Percentiles rank a stretch among this genome's conserved stretches.
These are phyloP conservation scores for Acanthamoeba lenticulata DNA, from an alignment of 208 protist genomes.

Conservation along the genomic window DNA sequence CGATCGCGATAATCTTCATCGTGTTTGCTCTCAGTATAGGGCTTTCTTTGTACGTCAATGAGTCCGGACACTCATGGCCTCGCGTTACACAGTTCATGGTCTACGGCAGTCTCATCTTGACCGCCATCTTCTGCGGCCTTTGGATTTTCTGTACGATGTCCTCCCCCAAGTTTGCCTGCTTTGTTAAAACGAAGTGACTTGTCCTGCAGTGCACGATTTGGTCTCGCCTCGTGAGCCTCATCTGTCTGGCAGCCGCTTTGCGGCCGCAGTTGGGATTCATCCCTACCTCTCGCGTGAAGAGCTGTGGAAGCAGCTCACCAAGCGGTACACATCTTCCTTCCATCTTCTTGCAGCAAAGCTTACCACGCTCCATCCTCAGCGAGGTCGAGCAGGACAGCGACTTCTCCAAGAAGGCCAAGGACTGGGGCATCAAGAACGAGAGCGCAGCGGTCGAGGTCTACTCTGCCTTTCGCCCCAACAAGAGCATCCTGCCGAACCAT, in stretches of 20 bases:
- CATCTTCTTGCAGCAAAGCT: too few relatives aligned
- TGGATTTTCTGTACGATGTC: neutral
- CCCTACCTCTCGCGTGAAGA: neutral
- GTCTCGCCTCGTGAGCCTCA: neutral
- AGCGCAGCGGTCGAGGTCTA: slow-evolving; percentile 4
- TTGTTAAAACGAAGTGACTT: neutral
- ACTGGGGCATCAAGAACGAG: slow-evolving; percentile 49
- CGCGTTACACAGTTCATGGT: neutral
- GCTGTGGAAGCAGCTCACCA: slow-evolving; percentile 45
- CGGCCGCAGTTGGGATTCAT: slow-evolving; percentile 18
- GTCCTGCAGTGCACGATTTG: neutral
- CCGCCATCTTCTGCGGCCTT: neutral
- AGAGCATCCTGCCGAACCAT: neutral
- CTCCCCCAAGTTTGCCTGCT: neutral
- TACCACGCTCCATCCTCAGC: neutral
- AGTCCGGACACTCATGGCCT: neutral
- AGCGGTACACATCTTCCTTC: neutral
- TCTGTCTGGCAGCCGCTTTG: slow-evolving; percentile 43
- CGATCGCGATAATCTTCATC: neutral
- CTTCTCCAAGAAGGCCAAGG: slow-evolving; percentile 48
- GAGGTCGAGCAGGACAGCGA: neutral
- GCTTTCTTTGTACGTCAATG: neutral
- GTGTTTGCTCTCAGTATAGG: neutral
- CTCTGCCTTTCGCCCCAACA: neutral
- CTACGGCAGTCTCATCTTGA: neutral